phyloP scores from a whole-genome alignment of 2,329 filamentous ascomycete species.

The Xylariales sp. region DNA sequence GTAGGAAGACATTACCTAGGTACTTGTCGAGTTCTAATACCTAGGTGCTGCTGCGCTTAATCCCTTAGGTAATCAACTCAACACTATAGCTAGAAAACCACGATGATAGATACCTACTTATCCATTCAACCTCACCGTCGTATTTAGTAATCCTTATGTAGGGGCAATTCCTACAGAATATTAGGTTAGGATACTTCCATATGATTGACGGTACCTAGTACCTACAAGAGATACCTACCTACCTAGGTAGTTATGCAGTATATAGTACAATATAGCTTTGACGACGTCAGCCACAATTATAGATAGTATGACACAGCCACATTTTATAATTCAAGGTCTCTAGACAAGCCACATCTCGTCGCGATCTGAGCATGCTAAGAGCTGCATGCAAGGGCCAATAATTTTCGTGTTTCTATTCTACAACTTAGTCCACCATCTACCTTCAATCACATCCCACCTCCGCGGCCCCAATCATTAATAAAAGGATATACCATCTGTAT shows the following conservation, averaged over 20 bases:
- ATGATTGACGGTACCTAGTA: too few species aligned
- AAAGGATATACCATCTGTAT: not conserved
- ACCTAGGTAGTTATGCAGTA: too few species aligned
- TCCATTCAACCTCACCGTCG: too few species aligned
- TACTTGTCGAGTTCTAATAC: conserved; percentile 5
- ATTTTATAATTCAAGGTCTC: not conserved
- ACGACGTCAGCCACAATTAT: conserved; percentile 7
- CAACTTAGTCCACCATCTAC: conserved; percentile 19
- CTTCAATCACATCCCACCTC: conserved; percentile 18
- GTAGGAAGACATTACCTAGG: not conserved
- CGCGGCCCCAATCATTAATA: conserved; percentile 3
- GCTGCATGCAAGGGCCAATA: conserved; percentile 30
- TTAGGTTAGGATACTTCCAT: too few species aligned
- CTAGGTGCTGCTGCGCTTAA: not conserved
- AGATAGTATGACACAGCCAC: conserved; percentile 21
- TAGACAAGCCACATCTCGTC: conserved; percentile 34
- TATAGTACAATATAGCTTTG: not conserved
- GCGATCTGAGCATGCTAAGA: conserved; percentile 29
- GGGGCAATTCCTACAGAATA: too few species aligned
- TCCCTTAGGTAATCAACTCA: not conserved
- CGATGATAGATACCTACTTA: not conserved
- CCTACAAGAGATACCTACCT: not conserved
- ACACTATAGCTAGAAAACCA: not conserved
- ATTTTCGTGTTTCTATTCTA: conserved; percentile 37
- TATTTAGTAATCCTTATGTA: too few species aligned